phyloP scores from a whole-genome alignment of 768 basidiomycete genomes.

The Hericium alpestre region DNA sequence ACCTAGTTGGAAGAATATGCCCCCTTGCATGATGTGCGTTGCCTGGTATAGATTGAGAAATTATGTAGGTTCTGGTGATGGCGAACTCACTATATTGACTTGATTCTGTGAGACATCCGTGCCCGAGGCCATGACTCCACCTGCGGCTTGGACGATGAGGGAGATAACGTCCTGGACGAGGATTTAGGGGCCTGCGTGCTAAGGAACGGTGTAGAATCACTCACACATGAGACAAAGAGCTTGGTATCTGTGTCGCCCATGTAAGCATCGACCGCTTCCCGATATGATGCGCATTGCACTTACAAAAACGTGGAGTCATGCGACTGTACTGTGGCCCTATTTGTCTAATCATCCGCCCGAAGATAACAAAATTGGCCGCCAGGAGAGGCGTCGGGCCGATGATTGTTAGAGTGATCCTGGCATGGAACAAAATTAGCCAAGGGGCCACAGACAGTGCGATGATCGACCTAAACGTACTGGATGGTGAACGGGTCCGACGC shows the following conservation, averaged over 20 bases:
- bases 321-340: constrained; percentile 12
- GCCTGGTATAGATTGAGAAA: constrained; percentile 7
- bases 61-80: not conserved
- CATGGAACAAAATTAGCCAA: not conserved
- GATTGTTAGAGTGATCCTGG: constrained; percentile 4
- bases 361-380: constrained; percentile 11
- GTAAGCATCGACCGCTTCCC: too few species aligned
- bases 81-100: not conserved
- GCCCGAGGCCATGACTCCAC: constrained; percentile 4
- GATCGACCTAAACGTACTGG: constrained; percentile 3
- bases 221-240: constrained; percentile 9
- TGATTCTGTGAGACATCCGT: not conserved
- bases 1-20: constrained; percentile 19
- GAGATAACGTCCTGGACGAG: constrained; percentile 8
- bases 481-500: constrained; percentile 1
- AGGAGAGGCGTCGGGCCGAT: constrained; percentile 12
- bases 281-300: not conserved
- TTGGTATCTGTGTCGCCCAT: constrained; percentile 2
- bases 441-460: not conserved
- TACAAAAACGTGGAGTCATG: constrained; percentile 7
- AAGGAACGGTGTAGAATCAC: not conserved
- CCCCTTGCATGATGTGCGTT: constrained; percentile 21
- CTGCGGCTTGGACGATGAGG: constrained; percentile 3
- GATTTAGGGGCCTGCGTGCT: not conserved
- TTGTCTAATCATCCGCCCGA: constrained; percentile 9